Conservation (phyloP, 2,329 filamentous ascomycete genomes). For the Plectosphaerella plurivora region DNA sequence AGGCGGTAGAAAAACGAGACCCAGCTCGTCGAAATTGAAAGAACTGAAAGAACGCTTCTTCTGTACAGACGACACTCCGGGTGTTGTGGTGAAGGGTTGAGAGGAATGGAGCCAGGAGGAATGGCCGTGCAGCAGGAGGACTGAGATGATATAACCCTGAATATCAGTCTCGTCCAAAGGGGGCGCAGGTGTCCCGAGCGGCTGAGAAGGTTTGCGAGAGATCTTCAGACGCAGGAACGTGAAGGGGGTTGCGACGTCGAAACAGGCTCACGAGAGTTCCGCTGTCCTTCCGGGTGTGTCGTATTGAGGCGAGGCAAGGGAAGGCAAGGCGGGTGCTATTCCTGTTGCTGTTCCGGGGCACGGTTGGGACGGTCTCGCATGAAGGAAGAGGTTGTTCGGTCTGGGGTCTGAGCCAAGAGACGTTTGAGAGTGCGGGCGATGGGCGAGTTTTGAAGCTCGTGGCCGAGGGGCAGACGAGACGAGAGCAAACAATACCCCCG, state of each 20-base stretch:
- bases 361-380: not conserved
- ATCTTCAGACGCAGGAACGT: conserved; percentile 12
- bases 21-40: not conserved
- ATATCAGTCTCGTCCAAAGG: not conserved
- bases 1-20: not conserved
- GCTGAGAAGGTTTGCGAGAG: conserved; percentile 12
- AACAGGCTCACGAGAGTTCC: conserved; percentile 1
- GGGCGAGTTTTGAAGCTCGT: not conserved
- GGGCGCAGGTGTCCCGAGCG: not conserved
- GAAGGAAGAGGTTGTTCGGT: not conserved
- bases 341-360: not conserved
- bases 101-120: not conserved
- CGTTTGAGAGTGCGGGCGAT: conserved; percentile 2
- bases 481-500: not conserved
- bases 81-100: not conserved
- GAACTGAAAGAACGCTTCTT: no score
- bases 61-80: not conserved
- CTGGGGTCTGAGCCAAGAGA: conserved; percentile 1
- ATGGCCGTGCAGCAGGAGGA: not conserved
- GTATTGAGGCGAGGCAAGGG: not conserved
- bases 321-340: not conserved
- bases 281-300: not conserved
- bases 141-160: conserved; percentile 7
- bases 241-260: not conserved
- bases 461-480: not conserved